These are phyloP conservation scores for Pseudohyphozyma bogoriensis DNA, from an alignment of 768 basidiomycete genomes.

Conservation along the genomic window DNA sequence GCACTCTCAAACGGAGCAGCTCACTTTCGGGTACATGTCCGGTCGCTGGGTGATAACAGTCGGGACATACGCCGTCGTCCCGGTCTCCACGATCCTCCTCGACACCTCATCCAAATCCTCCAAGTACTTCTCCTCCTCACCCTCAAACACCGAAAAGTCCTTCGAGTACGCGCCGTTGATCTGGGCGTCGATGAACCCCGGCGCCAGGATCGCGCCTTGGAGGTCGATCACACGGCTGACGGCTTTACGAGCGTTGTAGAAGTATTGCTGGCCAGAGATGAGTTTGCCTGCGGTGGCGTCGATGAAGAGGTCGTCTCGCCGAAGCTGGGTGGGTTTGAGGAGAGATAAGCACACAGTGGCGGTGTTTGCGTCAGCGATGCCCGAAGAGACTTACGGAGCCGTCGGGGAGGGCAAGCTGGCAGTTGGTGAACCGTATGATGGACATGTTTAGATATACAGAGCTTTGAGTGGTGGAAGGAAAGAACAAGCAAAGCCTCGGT, in stretches of 20 bases:
- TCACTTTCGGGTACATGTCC: constrained; percentile 50
- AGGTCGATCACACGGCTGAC: constrained; percentile 59
- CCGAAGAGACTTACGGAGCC: constrained; percentile 50
- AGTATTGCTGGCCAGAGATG: constrained; percentile 61
- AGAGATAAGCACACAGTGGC: no score
- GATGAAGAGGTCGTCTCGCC: constrained; percentile 57
- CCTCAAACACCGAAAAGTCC: not conserved
- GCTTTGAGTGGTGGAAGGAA: no score
- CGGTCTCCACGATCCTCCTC: constrained; percentile 70
- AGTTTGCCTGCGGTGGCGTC: constrained; percentile 64
- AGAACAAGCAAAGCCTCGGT: no score
- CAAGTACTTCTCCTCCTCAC: constrained; percentile 43
- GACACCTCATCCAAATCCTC: constrained; percentile 60
- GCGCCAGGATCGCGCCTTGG: constrained; percentile 69
- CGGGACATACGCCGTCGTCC: constrained; percentile 61
- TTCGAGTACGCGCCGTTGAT: constrained; percentile 64
- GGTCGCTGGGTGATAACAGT: constrained; percentile 33
- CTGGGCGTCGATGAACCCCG: constrained; percentile 77
- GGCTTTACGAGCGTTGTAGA: constrained; percentile 47
- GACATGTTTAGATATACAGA: not conserved
- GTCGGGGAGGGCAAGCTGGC: constrained; percentile 66
- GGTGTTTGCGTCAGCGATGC: no score
- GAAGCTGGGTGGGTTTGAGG: not conserved
- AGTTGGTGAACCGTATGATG: constrained; percentile 80
- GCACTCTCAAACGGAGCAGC: not conserved